Evolutionary conservation across 2,329 filamentous ascomycete genomes (phyloP).

Genomic region (Fusarium neocosmosporiellum): DNA sequence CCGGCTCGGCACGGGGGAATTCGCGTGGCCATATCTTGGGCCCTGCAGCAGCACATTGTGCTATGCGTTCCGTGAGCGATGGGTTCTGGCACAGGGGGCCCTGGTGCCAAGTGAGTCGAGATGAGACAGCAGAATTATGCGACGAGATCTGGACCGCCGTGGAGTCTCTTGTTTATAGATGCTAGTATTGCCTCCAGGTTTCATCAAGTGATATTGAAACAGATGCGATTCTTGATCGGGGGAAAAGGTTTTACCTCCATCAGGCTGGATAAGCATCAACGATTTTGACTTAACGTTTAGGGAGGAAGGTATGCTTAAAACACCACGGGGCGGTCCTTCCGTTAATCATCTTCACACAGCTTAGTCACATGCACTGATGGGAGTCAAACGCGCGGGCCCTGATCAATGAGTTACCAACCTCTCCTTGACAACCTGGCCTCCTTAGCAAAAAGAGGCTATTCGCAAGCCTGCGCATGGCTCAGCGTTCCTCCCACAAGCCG

Average conservation of each 20-base stretch:
- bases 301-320: not conserved
- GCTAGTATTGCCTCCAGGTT: constrained; percentile 15
- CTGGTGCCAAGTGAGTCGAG: constrained; percentile 13
- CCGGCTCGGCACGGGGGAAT: not conserved
- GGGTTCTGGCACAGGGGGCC: constrained; percentile 14
- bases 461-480: constrained; percentile 3
- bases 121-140: constrained; percentile 14
- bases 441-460: constrained; percentile 12
- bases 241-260: not conserved
- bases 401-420: not conserved
- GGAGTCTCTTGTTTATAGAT: constrained; percentile 8
- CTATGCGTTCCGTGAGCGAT: constrained; percentile 6
- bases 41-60: constrained; percentile 7
- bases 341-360: not conserved
- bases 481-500: constrained; percentile 5
- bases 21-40: constrained; percentile 19
- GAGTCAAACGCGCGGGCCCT: not conserved
- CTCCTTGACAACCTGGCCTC: not conserved
- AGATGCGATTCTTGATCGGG: constrained; percentile 7
- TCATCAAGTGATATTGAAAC: constrained; percentile 28
- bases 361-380: not conserved
- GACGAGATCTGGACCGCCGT: constrained; percentile 30
- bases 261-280: not conserved
- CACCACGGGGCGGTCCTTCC: not conserved
- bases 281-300: not conserved